Base-by-base conservation (phyloP, 1,284 basidiomycete genomes). In the Spongiforma sp. region DNA sequence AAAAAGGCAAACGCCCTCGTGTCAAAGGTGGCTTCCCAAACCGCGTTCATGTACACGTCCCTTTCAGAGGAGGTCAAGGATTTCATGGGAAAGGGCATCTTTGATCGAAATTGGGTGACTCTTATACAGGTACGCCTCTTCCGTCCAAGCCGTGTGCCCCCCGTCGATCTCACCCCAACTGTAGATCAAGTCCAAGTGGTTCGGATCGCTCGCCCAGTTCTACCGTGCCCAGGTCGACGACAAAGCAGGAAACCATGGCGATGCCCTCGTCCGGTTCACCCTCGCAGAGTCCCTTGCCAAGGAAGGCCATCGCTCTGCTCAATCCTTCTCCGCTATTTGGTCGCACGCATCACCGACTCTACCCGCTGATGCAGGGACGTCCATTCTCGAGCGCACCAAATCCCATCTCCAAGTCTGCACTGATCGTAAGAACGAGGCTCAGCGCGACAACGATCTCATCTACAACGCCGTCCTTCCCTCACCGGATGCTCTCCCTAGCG, bases 371-470 rank as follows among this genome's bases (percentile, higher is more conserved):
- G 90, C 95, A 0, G 93, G 89, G 0, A 80, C 89, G 1, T 87
- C 93, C 30, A 84, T 99, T 41, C 79, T 85, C 26, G 95, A 96
- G 63, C 88, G 96, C 55, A 90, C 91, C 28, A 96, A 96, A 75
- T 86, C 91, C 0, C 95, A 97, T 67, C 82, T 91, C 10, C 86
- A 92, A 2, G 79, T 96, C 33, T 91, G 93, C 70, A 82, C 86
- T 0, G 95, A 97, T 69, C 88, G 88, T 62, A 91, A 90, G 75
- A 83, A 80, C 59, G 90, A 93, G 62, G 93, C 93, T 1, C 86
- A 89, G 62, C 89, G 92, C 63, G 96, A 98, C 80, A 99, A 99
- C 77, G 97, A 99, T 74, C 86, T 99, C 55, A 98, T 99, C 69
- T 99, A 99, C 81, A 96, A 99, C 75, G 95, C 95, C n/a, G 87